Evolutionary conservation across 192 early-diverging fungal genomes (phyloP).

Genomic region (Dissophora ornata): DNA sequence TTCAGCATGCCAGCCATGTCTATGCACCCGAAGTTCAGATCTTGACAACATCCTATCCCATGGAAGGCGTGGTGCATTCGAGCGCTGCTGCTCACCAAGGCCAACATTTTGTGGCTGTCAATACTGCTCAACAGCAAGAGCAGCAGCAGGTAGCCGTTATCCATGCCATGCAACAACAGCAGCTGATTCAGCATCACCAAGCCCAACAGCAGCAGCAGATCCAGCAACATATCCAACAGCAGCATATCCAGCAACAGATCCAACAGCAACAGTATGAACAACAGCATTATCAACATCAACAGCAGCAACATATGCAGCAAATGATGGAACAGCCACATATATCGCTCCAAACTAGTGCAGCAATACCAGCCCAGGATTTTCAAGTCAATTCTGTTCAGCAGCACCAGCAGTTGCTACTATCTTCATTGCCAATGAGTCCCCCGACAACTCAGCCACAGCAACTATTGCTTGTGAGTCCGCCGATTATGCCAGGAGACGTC

Average conservation of each 20-base stretch:
- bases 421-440: slow-evolving; percentile 38
- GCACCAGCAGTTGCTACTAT: slow-evolving; percentile 29
- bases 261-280: slow-evolving; percentile 20
- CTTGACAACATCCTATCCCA: slow-evolving; percentile 30
- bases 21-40: slow-evolving; percentile 31
- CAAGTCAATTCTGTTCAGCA: slow-evolving; percentile 23
- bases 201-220: slow-evolving; percentile 27
- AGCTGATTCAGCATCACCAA: slow-evolving; percentile 31
- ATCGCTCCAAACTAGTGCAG: slow-evolving; percentile 11
- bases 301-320: slow-evolving; percentile 26
- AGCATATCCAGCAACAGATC: slow-evolving; percentile 21
- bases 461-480: slow-evolving; percentile 26
- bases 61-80: slow-evolving; percentile 45
- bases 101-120: slow-evolving; percentile 48
- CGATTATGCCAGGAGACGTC: slow-evolving; percentile 16
- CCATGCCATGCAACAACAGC: slow-evolving; percentile 32
- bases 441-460: slow-evolving; percentile 32
- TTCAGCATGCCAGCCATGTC: slow-evolving; percentile 24
- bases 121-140: slow-evolving; percentile 39
- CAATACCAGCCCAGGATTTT: slow-evolving; percentile 21
- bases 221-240: slow-evolving; percentile 21
- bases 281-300: slow-evolving; percentile 16
- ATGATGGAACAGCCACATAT: slow-evolving; percentile 30
- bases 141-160: slow-evolving; percentile 15
- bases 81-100: slow-evolving; percentile 48